Evolutionary conservation across 2,329 filamentous ascomycete species (phyloP).

Genomic region (Graphium sp.): DNA sequence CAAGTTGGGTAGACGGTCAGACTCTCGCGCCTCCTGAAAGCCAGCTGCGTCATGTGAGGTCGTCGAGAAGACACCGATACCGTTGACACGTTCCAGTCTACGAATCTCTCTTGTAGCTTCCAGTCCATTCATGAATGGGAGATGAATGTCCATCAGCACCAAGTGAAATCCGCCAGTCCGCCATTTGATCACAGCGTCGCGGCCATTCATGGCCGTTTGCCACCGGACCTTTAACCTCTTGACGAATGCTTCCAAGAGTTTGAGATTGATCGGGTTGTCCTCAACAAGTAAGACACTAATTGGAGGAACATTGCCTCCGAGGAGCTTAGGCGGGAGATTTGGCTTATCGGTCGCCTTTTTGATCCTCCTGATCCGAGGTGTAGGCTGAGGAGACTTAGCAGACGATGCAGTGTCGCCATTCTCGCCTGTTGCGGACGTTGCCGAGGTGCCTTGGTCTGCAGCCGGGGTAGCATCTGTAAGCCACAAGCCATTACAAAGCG

Average conservation of each 20-base stretch:
- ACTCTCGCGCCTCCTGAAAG: conserved; percentile 24
- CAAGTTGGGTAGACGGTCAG: conserved; percentile 49
- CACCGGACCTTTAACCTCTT: conserved; percentile 89
- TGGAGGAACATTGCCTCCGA: conserved; percentile 74
- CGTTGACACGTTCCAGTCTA: conserved; percentile 74
- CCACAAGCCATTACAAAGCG: no score
- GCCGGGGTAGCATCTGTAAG: no score
- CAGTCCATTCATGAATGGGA: conserved; percentile 90
- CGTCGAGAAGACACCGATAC: conserved; percentile 80
- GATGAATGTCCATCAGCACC: conserved; percentile 95
- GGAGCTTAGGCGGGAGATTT: conserved; percentile 40
- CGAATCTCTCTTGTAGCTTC: conserved; percentile 93
- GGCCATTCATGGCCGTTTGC: conserved; percentile 93
- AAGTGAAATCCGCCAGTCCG: conserved; percentile 82
- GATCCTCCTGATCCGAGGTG: conserved; percentile 30
- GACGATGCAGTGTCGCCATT: no score
- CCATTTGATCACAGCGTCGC: conserved; percentile 89
- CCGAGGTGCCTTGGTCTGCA: no score
- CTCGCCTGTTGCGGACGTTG: no score
- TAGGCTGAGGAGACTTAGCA: no score
- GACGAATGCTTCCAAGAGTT: conserved; percentile 86
- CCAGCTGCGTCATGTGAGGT: conserved; percentile 37
- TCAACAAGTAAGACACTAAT: conserved; percentile 97
- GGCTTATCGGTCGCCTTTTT: conserved; percentile 32
- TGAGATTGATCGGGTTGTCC: conserved; percentile 95